Percentiles rank a stretch among this genome's conserved stretches.
These are phyloP conservation scores for Curvularia sp. DNA, from an alignment of 2,329 filamentous ascomycete genomes.

Conservation along the genomic window DNA sequence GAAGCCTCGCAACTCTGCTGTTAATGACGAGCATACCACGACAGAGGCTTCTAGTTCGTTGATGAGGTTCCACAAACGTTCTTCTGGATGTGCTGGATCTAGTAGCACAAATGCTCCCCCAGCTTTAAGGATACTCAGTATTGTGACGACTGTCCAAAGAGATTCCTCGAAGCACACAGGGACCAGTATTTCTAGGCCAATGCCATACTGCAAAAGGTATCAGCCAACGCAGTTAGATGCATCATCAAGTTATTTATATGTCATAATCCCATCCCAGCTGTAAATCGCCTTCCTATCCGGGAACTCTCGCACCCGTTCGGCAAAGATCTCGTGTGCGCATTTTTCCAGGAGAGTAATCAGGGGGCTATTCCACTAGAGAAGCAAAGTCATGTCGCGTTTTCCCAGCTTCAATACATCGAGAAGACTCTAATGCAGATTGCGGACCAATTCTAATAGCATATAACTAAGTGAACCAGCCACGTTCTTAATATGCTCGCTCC, in stretches of 20 bases:
- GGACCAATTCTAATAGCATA: not conserved
- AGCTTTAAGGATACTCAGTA: not conserved
- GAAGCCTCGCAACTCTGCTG: not conserved
- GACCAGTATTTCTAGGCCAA: not conserved
- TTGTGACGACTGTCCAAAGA: not conserved
- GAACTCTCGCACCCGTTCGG: not conserved
- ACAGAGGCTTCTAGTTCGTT: conserved; percentile 1
- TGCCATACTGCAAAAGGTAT: not conserved
- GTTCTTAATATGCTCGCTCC: not conserved
- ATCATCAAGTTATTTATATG: not conserved
- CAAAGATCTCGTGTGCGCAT: not conserved
- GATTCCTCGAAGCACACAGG: not conserved
- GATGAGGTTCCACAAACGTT: not conserved
- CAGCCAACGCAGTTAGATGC: not conserved
- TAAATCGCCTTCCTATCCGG: not conserved
- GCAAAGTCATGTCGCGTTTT: not conserved
- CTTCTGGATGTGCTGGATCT: not conserved
- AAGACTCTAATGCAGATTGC: not conserved
- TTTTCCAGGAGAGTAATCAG: not conserved
- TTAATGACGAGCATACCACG: conserved; percentile 1
- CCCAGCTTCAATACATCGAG: not conserved
- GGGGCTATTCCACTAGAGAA: not conserved
- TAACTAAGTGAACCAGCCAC: not conserved
- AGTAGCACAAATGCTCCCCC: not conserved
- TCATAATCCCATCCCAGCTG: not conserved